Evolutionary conservation across 768 basidiomycete species (phyloP).

Genomic region (Mycena galopus): DNA sequence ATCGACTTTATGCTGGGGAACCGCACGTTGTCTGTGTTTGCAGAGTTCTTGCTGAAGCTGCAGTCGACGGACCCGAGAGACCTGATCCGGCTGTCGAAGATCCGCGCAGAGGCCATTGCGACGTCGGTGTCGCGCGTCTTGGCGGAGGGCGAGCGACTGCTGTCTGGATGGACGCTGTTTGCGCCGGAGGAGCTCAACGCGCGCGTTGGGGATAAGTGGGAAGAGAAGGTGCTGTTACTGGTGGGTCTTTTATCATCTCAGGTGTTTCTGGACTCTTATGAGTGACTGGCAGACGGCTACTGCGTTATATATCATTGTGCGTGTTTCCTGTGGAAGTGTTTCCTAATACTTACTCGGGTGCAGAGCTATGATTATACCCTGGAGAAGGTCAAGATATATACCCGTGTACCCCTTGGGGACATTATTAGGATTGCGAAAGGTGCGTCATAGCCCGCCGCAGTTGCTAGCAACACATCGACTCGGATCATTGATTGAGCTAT

Average conservation of each 20-base stretch:
- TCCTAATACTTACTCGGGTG: constrained; percentile 18
- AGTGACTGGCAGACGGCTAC: constrained; percentile 43
- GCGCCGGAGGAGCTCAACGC: constrained; percentile 83
- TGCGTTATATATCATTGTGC: constrained; percentile 85
- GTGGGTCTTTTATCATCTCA: constrained; percentile 58
- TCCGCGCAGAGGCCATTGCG: constrained; percentile 93
- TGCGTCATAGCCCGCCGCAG: no score
- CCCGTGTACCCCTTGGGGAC: constrained; percentile 88
- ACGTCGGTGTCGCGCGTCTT: constrained; percentile 85
- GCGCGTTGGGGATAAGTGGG: constrained; percentile 83
- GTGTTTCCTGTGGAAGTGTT: constrained; percentile 43
- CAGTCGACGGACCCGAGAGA: constrained; percentile 94
- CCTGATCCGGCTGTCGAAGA: constrained; percentile 87
- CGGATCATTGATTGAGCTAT: constrained; percentile 20
- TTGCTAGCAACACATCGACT: constrained; percentile 7
- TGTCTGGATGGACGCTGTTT: constrained; percentile 94
- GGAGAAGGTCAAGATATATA: constrained; percentile 92
- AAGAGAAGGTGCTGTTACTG: constrained; percentile 93
- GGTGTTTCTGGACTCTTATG: constrained; percentile 3
- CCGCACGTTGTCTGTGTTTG: constrained; percentile 88
- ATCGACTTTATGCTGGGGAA: constrained; percentile 94
- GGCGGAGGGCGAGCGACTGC: constrained; percentile 78
- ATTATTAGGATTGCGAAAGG: constrained; percentile 86
- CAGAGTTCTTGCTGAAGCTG: constrained; percentile 91
- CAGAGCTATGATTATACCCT: constrained; percentile 95